Conservation (phyloP, 1,139 yeast genomes). For the Pneumocystis carinii region DNA sequence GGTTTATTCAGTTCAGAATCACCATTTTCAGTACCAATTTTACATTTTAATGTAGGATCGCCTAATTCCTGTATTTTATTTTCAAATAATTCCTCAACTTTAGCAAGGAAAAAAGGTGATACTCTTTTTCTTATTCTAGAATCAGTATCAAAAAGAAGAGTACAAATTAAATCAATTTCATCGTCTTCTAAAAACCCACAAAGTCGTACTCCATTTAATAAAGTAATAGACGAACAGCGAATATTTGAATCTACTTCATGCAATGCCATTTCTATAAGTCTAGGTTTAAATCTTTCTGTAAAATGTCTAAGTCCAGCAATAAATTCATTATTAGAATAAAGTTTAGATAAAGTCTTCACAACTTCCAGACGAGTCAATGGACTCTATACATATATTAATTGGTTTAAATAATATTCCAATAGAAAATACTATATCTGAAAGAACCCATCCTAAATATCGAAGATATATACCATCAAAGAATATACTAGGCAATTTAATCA, state of each 20-base stretch:
- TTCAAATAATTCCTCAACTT: slow-evolving; percentile 13
- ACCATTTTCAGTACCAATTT: slow-evolving; percentile 2
- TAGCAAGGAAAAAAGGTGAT: slow-evolving; percentile 17
- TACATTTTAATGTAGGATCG: slow-evolving; percentile 10
- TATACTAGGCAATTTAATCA: slow-evolving; percentile 50
- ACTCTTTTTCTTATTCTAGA: slow-evolving; percentile 23
- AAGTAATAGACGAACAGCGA: slow-evolving; percentile 36
- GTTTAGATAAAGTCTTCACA: slow-evolving; percentile 35
- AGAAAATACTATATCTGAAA: slow-evolving; percentile 41
- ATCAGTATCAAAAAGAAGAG: slow-evolving; percentile 34
- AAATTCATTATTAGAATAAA: slow-evolving; percentile 32
- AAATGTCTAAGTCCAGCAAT: slow-evolving; percentile 48
- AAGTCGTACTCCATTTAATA: slow-evolving; percentile 42
- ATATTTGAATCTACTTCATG: slow-evolving; percentile 42
- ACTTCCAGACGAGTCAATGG: slow-evolving; percentile 51
- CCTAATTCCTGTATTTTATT: slow-evolving; percentile 8
- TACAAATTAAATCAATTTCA: slow-evolving; percentile 31
- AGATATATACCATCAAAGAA: slow-evolving; percentile 57
- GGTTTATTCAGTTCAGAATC: slow-evolving; percentile 4
- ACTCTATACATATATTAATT: slow-evolving; percentile 17
- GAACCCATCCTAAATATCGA: slow-evolving; percentile 69
- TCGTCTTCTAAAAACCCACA: slow-evolving; percentile 49
- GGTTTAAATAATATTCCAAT: neutral
- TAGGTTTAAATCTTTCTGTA: slow-evolving; percentile 51
- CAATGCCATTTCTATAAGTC: slow-evolving; percentile 47